Conservation (phyloP, 2,329 filamentous ascomycete species). For the Arthroderma sp. region DNA sequence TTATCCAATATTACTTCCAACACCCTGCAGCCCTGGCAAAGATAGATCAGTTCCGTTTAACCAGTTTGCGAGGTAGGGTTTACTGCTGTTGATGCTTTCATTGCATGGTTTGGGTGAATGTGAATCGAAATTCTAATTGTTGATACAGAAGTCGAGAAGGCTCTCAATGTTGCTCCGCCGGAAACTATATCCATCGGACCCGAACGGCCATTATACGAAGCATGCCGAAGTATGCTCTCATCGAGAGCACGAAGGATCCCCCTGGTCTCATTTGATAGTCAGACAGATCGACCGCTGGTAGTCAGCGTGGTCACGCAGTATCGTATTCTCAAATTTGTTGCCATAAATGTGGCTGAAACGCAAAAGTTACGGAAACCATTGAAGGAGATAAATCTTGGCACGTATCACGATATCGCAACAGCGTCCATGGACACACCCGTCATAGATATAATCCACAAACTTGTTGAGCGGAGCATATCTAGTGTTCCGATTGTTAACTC, state of each 20-base stretch:
- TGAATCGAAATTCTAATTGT: constrained; percentile 10
- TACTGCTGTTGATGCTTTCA: background rate
- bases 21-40: constrained; percentile 80
- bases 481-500: constrained; percentile 85
- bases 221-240: constrained; percentile 84
- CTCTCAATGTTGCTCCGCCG: constrained; percentile 77
- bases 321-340: constrained; percentile 95
- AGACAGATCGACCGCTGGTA: constrained; percentile 82
- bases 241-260: constrained; percentile 89
- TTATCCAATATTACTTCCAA: constrained; percentile 98
- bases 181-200: constrained; percentile 96
- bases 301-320: constrained; percentile 97
- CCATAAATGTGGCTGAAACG: constrained; percentile 84
- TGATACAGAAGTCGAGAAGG: constrained; percentile 73
- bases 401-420: constrained; percentile 67
- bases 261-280: constrained; percentile 83
- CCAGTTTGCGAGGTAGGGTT: constrained; percentile 67
- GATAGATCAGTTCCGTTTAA: constrained; percentile 86
- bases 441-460: constrained; percentile 83
- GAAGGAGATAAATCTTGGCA: constrained; percentile 70
- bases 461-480: constrained; percentile 87
- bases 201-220: constrained; percentile 80
- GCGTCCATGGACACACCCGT: constrained; percentile 82
- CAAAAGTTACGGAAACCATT: constrained; percentile 79
- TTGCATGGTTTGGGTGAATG: constrained; percentile 4